phyloP scores from a whole-genome alignment of 176 grass and related monocot genomes.

The Eleusine coracana region DNA sequence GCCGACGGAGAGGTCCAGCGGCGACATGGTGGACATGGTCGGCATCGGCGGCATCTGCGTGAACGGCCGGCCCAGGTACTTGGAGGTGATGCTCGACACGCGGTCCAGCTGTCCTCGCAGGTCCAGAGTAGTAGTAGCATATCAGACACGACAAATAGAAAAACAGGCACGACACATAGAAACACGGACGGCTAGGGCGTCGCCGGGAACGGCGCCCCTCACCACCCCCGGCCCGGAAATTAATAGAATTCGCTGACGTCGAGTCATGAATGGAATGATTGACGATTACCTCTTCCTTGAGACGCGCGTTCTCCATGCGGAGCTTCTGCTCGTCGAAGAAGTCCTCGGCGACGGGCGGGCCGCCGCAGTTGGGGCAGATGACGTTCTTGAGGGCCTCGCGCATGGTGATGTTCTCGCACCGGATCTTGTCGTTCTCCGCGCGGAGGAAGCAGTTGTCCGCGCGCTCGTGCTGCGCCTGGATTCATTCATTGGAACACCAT shows the following conservation, averaged over 20 bases:
- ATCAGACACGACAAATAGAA: neutral
- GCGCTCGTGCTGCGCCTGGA: constrained; percentile 86
- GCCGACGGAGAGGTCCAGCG: constrained; percentile 68
- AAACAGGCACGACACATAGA: neutral
- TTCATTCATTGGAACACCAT: neutral
- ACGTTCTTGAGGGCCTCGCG: constrained; percentile 84
- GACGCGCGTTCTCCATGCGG: constrained; percentile 82
- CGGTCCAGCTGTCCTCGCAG: constrained; percentile 79
- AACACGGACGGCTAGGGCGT: neutral
- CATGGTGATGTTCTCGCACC: constrained; percentile 97
- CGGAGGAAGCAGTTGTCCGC: constrained; percentile 88
- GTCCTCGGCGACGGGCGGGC: constrained; percentile 70
- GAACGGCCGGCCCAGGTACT: constrained; percentile 81
- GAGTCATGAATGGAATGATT: too few species aligned
- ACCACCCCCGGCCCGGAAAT: too few species aligned
- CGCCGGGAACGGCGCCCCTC: neutral
- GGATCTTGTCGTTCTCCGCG: constrained; percentile 96
- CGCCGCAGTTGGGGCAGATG: constrained; percentile 87
- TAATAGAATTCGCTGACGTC: neutral
- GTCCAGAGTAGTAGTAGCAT: too few species aligned
- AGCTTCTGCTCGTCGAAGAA: constrained; percentile 99
- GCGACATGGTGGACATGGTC: constrained; percentile 45
- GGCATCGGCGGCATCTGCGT: constrained; percentile 70
- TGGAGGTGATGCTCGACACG: constrained; percentile 77
- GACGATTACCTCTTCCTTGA: constrained; percentile 81